Evolutionary conservation across 179 eudicot genomes (phyloP), one percentile per base, ranked within the genome.

Genomic region (Beta lomatogona): DNA sequence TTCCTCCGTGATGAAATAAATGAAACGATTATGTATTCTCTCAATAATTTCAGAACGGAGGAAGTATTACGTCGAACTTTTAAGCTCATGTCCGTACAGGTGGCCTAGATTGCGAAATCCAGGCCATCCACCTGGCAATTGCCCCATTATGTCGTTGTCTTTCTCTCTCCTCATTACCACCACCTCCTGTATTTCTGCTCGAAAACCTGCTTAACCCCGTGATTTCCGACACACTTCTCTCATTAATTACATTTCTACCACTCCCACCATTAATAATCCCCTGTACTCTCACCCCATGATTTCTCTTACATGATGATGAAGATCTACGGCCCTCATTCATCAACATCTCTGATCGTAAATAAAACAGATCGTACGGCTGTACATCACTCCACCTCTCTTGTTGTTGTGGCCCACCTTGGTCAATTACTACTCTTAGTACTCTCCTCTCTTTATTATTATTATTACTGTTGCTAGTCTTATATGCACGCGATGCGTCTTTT

Each of bases 201-300:
- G 71, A 60, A 46, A 75, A 76, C 91, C 98, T 95, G 79, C 93
- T 93, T 83, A 92, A 50, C 70, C 95, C 97, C 67, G 91, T 93
- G 80, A 91, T 89, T 87, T 93, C 98, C 86, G 98, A 93, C 94
- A 91, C 94, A 69, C 97, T 90, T 89, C 98, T 89, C 82, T 59
- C 93, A 76, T 86, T 89, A 25, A 88, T 91, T 87, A 88, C 91
- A 36, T 28, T 77, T 52, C 85, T 89, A 84, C 90, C 92, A 88
- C 79, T 77, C 68, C 6, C 44, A 54, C 22, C n/a, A 14, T 21
- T 21, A 48, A 53, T 61, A 48, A 50, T 59, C 82, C 61, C 78
- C 76, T 84, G 79, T 59, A 19, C 50, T 77, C 15, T 69, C 68
- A 12, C 76, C 80, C 70, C 63, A 69, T 46, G 68, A 22, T 60